A percentile compares a stretch with the other conserved stretches of the same genome.
Evolutionary conservation across 1,284 basidiomycete genomes (phyloP).

Genomic region (Pseudozyma tsukubaensis): DNA sequence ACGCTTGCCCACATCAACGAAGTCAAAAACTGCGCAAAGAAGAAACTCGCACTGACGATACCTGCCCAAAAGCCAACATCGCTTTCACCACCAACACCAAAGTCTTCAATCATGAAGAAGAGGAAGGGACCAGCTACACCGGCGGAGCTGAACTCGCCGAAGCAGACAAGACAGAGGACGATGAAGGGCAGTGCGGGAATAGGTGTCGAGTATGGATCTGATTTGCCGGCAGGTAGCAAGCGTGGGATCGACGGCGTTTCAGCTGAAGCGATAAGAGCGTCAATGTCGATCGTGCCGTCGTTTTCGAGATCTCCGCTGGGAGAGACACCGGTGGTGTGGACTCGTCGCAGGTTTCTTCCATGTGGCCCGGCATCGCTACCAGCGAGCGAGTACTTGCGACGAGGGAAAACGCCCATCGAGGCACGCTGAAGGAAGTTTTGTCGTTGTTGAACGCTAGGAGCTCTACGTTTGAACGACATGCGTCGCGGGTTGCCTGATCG

Average conservation of each 20-base stretch:
- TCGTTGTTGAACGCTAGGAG: constrained; percentile 30
- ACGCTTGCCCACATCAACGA: constrained; percentile 92
- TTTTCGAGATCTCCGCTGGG: constrained; percentile 11
- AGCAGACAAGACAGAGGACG: constrained; percentile 65
- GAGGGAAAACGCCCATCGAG: constrained; percentile 51
- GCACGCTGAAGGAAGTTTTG: constrained; percentile 50
- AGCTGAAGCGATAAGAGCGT: constrained; percentile 38
- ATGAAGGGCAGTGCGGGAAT: constrained; percentile 65
- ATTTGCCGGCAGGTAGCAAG: constrained; percentile 31
- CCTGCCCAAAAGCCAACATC: constrained; percentile 68
- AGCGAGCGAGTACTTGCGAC: constrained; percentile 26
- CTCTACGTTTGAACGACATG: constrained; percentile 51
- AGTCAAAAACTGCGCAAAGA: constrained; percentile 76
- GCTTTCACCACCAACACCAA: constrained; percentile 63
- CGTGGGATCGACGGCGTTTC: constrained; percentile 42
- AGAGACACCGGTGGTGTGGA: constrained; percentile 34
- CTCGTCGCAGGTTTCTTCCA: constrained; percentile 23
- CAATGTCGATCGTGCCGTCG: constrained; percentile 33
- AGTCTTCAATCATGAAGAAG: constrained; percentile 67
- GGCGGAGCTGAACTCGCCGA: constrained; percentile 77
- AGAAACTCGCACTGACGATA: constrained; percentile 67
- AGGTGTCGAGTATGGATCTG: constrained; percentile 55
- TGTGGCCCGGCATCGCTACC: constrained; percentile 30
- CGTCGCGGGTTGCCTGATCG: constrained; percentile 12
- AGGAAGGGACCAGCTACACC: constrained; percentile 72